Percentiles rank a stretch among this genome's conserved stretches.
Evolutionary conservation across 768 basidiomycete genomes (phyloP).

Genomic region (Suillus americanus): DNA sequence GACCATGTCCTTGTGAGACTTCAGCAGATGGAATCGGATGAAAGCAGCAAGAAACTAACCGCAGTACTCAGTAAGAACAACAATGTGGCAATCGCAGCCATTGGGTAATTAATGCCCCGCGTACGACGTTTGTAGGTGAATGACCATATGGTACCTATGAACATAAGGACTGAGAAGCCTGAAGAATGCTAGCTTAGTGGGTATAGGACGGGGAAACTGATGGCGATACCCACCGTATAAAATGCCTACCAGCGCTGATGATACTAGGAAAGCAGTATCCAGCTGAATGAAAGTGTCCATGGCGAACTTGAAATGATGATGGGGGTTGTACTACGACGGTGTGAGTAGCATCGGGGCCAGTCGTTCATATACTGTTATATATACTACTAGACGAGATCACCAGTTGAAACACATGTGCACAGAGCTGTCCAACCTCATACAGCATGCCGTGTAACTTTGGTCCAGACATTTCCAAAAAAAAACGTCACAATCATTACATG

Average conservation of each 20-base stretch:
- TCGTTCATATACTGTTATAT: background rate
- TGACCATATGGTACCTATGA: conserved; percentile 27
- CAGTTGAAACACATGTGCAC: no score
- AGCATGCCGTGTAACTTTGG: no score
- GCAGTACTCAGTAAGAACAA: conserved; percentile 31
- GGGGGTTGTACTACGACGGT: background rate
- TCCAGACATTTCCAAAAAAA: no score
- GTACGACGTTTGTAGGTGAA: conserved; percentile 12
- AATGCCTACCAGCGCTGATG: conserved; percentile 17
- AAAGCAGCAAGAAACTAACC: conserved; percentile 14
- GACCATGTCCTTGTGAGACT: conserved; percentile 20
- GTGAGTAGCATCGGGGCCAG: background rate
- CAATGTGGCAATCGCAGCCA: conserved; percentile 22
- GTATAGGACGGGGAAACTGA: background rate
- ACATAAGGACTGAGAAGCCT: conserved; percentile 39
- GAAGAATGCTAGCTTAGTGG: background rate
- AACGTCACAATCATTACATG: no score
- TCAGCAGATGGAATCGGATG: background rate
- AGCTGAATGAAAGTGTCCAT: conserved; percentile 4
- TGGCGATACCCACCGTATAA: conserved; percentile 13
- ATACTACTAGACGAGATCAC: no score
- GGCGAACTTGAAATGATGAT: background rate
- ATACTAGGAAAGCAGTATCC: conserved; percentile 14
- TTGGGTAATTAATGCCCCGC: conserved; percentile 15
- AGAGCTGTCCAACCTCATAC: no score